Evolutionary conservation across 768 basidiomycete species (phyloP).

Genomic region (Amanita brunnescens): DNA sequence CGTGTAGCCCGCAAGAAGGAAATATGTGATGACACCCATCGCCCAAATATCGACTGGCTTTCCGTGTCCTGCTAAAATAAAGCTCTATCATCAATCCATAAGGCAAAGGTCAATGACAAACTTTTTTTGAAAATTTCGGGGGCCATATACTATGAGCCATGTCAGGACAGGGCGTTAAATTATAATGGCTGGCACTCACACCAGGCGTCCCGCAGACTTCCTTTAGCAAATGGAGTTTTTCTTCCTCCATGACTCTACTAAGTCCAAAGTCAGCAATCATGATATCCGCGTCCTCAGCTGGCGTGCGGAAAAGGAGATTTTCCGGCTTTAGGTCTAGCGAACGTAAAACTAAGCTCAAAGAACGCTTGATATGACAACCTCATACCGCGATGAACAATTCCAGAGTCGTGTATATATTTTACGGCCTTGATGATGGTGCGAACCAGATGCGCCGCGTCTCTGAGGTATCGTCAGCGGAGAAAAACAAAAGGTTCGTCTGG

Average conservation of each 20-base stretch:
- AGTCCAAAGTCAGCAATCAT: conserved; percentile 98
- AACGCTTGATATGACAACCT: neutral
- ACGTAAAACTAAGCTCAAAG: neutral
- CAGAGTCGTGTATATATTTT: conserved; percentile 82
- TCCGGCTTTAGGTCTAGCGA: conserved; percentile 86
- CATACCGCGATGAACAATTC: conserved; percentile 87
- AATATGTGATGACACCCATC: conserved; percentile 98
- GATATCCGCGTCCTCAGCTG: conserved; percentile 85
- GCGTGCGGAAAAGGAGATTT: conserved; percentile 90
- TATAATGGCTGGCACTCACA: conserved; percentile 29
- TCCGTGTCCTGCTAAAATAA: conserved; percentile 66
- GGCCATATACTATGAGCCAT: conserved; percentile 69
- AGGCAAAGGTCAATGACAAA: conserved; percentile 24
- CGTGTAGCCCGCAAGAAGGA: conserved; percentile 87
- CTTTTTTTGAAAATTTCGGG: conserved; percentile 94
- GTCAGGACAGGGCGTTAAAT: neutral
- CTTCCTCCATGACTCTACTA: conserved; percentile 83
- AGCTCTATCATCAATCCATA: conserved; percentile 1
- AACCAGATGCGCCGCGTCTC: conserved; percentile 84
- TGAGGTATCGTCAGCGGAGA: conserved; percentile 19
- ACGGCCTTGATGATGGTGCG: conserved; percentile 84
- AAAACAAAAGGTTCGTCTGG: conserved; percentile 1
- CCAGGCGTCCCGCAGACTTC: conserved; percentile 96
- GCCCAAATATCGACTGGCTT: conserved; percentile 97
- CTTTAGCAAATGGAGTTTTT: conserved; percentile 79